phyloP scores from a whole-genome alignment of 371 early-diverging fungal genomes.

The Mucor mucedo region DNA sequence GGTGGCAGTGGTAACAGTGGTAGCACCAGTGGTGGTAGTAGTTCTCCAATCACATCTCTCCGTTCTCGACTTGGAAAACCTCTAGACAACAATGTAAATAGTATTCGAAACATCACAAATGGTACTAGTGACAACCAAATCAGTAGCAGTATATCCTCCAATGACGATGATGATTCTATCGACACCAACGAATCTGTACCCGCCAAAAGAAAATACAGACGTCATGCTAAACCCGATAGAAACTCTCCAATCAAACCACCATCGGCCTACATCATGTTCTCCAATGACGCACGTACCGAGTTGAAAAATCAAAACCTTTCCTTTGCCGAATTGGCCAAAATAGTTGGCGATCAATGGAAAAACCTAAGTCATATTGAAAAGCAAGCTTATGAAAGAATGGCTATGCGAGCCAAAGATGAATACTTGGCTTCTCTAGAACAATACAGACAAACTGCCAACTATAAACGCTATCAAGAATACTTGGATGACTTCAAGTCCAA shows the following conservation, averaged over 20 bases:
- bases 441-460: constrained; percentile 38
- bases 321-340: constrained; percentile 52
- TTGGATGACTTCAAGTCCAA: constrained; percentile 46
- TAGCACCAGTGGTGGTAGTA: constrained; percentile 21
- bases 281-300: constrained; percentile 47
- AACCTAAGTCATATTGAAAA: constrained; percentile 38
- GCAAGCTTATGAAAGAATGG: constrained; percentile 45
- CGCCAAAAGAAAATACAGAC: constrained; percentile 49
- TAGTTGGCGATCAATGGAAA: constrained; percentile 60
- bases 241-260: constrained; percentile 56
- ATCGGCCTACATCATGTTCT: constrained; percentile 60
- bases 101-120: not conserved
- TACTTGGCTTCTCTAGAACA: constrained; percentile 36
- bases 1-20: constrained; percentile 12
- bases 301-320: constrained; percentile 40
- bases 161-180: constrained; percentile 32
- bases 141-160: constrained; percentile 28
- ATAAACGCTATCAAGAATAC: constrained; percentile 49
- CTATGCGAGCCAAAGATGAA: constrained; percentile 45
- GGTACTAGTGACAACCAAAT: not conserved
- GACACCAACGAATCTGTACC: constrained; percentile 21
- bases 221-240: constrained; percentile 55
- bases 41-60: not conserved
- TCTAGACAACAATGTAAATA: constrained; percentile 12
- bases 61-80: not conserved